Evolutionary conservation across 2,329 filamentous ascomycete genomes (phyloP), one percentile per base, ranked within the genome.

Genomic region (Sporothrix globosa): DNA sequence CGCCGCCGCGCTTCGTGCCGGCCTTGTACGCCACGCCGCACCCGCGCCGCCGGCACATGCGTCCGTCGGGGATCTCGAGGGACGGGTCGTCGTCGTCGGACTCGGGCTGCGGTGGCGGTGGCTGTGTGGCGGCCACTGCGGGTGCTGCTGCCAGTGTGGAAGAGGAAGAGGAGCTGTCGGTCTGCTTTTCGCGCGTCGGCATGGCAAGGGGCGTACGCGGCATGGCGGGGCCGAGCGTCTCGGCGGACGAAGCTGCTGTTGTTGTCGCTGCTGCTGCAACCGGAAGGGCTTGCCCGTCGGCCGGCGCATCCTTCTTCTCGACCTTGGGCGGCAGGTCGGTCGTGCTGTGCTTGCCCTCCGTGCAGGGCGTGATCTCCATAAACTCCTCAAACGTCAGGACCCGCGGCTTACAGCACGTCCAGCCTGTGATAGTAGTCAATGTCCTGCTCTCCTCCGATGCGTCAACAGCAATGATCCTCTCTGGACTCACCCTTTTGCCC

Each of bases 321-420:
- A 89, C 81, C 76, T 84, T 81, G 21, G 87, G 88, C 1, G 87
- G 87, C 69, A 85, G 79, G 76, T 97, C 95, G 73, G 96, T 91
- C 14, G 92, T 93, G 71, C 92, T 96, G 83, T 99, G 96, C 77
- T 90, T 94, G 77, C 96, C 96, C 14, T 90, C 92, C 34, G 96
- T 97, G 85, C 96, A 99, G 50, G 96, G 95, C 66, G 92, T 85
- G 76, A 99, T 98, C 72, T 85, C 81, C 81, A 99, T 92, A 85
- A 99, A 99, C 82, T 99, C 96, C 82, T 99, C 96, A 79, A 99
- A 99, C 72, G 93, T 97, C 76, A 99, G 85, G 76, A 98, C 93
- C 77, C 96, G 91, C 70, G 94, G 91, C 83, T 97, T 98, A 87
- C 96, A 99, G 85, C 96, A 99, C 84, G 97, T 96, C 95, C 96